phyloP scores from a whole-genome alignment of 2,329 filamentous ascomycete species.

The Xylogone sp. region DNA sequence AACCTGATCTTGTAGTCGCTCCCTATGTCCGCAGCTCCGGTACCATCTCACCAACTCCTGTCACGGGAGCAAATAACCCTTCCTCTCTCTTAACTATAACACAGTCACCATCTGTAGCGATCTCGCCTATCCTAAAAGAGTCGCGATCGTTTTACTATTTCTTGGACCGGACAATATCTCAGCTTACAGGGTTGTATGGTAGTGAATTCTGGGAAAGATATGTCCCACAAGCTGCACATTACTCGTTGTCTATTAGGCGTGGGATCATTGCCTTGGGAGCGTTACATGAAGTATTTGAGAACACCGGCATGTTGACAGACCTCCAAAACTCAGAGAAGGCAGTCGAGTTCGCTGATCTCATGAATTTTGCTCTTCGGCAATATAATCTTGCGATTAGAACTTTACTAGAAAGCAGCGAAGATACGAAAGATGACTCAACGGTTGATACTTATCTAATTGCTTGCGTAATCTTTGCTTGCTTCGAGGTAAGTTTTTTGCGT shows the following conservation, averaged over 20 bases:
- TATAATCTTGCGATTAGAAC: neutral
- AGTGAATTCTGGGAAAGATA: slow-evolving; percentile 5
- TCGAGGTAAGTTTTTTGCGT: slow-evolving; percentile 10
- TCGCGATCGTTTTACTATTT: slow-evolving; percentile 2
- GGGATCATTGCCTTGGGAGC: slow-evolving; percentile 5
- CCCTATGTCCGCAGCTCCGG: too few relatives aligned
- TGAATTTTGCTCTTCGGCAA: neutral
- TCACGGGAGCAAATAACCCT: neutral
- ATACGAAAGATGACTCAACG: neutral
- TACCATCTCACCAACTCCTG: neutral
- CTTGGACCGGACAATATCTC: slow-evolving; percentile 1
- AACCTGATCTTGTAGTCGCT: too few relatives aligned
- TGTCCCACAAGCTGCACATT: slow-evolving; percentile 5
- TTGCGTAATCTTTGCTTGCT: neutral
- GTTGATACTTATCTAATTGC: neutral
- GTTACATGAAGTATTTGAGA: slow-evolving; percentile 1
- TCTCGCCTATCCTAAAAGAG: neutral
- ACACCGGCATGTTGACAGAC: neutral
- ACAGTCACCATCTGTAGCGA: neutral
- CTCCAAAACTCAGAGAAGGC: too few relatives aligned
- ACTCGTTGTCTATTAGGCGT: slow-evolving; percentile 1
- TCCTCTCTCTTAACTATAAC: neutral
- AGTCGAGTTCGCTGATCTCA: too few relatives aligned
- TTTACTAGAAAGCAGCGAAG: neutral
- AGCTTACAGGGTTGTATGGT: slow-evolving; percentile 5